Percentiles rank a stretch among this genome's conserved stretches.
Evolutionary conservation across 805 yeast genomes (phyloP).

Genomic region (Metschnikowia arizonensis): DNA sequence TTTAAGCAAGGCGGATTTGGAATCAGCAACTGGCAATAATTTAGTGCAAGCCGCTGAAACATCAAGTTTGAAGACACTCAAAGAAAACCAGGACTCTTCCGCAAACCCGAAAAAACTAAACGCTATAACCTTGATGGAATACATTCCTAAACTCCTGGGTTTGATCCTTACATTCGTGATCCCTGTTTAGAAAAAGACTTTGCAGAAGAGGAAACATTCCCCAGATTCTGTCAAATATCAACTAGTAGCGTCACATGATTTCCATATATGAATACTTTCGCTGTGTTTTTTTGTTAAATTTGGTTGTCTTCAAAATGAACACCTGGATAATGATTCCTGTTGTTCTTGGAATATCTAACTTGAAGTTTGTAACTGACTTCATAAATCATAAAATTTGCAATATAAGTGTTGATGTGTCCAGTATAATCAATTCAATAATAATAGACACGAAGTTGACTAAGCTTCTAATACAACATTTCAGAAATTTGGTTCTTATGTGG

Average conservation of each 20-base stretch:
- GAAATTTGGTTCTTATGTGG: conserved; percentile 44
- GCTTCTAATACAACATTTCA: conserved; percentile 28
- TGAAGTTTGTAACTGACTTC: not conserved
- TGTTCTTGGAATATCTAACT: conserved; percentile 1
- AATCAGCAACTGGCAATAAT: conserved; percentile 1
- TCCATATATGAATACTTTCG: conserved; percentile 11
- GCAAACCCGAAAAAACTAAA: not conserved
- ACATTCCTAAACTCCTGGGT: conserved; percentile 2
- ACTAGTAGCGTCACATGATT: conserved; percentile 18
- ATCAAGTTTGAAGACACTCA: conserved; percentile 3
- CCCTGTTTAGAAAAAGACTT: conserved; percentile 9
- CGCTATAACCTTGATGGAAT: not conserved
- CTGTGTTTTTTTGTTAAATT: conserved; percentile 6
- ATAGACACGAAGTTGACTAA: conserved; percentile 27
- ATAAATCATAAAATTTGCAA: conserved; percentile 10
- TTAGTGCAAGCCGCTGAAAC: conserved; percentile 4
- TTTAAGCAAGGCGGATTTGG: conserved; percentile 2
- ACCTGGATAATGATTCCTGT: conserved; percentile 2
- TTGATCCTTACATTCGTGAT: conserved; percentile 7
- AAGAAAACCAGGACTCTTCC: not conserved
- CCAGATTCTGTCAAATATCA: not conserved
- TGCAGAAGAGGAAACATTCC: not conserved
- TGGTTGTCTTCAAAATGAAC: conserved; percentile 1
- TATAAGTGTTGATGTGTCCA: conserved; percentile 9
- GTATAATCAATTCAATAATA: conserved; percentile 25